These are phyloP conservation scores for Tricholoma flavovirens DNA, from an alignment of 768 basidiomycete genomes.

Conservation along the genomic window DNA sequence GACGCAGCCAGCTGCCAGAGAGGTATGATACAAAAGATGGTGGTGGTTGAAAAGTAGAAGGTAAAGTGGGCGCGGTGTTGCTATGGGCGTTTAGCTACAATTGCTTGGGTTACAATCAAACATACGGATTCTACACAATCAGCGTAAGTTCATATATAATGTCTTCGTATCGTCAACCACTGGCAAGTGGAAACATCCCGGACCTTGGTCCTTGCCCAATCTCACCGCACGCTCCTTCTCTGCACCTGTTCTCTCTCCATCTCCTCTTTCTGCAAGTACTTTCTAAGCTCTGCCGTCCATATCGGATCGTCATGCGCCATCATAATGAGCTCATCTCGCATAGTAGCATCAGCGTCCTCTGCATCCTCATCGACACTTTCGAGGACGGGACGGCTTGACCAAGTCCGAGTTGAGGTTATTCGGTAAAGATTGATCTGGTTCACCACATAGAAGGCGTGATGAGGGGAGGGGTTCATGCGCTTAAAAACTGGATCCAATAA, in stretches of 20 bases:
- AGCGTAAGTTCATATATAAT: too few relatives aligned
- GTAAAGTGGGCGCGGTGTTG: conserved; percentile 5
- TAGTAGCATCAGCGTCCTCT: conserved; percentile 11
- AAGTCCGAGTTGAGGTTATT: not conserved
- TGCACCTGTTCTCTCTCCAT: conserved; percentile 9
- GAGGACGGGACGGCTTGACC: not conserved
- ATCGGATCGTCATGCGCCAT: conserved; percentile 5
- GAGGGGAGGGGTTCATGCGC: conserved; percentile 7
- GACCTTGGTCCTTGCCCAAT: too few relatives aligned
- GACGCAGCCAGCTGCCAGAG: not conserved
- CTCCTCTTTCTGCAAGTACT: conserved; percentile 9
- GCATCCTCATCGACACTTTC: conserved; percentile 14
- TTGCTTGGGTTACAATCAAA: too few relatives aligned
- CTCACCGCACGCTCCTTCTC: conserved; percentile 4
- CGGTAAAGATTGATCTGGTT: conserved; percentile 3
- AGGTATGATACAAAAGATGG: conserved; percentile 3
- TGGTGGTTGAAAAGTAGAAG: conserved; percentile 5
- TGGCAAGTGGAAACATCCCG: too few relatives aligned
- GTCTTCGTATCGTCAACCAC: too few relatives aligned
- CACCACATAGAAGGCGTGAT: not conserved
- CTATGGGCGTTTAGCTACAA: conserved; percentile 4
- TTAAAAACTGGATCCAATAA: conserved; percentile 10
- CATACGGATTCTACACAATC: too few relatives aligned
- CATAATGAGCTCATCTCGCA: conserved; percentile 12
- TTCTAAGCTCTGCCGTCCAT: conserved; percentile 12